A percentile compares a stretch with the other conserved stretches of the same genome.
Conservation (phyloP, 805 yeast species). For the Dipodascus geniculatus region DNA sequence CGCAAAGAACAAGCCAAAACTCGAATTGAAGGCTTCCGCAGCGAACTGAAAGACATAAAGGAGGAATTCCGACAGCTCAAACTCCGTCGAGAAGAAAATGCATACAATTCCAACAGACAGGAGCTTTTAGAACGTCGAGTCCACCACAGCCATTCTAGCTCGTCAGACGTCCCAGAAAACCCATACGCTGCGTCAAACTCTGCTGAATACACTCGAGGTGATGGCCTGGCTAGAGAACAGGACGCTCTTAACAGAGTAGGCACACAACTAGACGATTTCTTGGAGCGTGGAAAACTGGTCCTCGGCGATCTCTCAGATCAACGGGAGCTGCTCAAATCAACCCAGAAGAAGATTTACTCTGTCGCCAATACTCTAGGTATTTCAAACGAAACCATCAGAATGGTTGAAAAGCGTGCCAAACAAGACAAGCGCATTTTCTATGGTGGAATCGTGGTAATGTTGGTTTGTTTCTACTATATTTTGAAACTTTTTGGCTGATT, state of each 20-base stretch:
- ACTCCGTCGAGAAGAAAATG: constrained; percentile 40
- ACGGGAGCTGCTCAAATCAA: constrained; percentile 51
- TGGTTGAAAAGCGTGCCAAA: constrained; percentile 68
- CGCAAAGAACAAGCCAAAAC: constrained; percentile 46
- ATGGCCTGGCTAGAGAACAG: constrained; percentile 62
- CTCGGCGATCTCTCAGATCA: constrained; percentile 81
- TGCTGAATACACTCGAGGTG: constrained; percentile 29
- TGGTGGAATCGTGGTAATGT: constrained; percentile 51
- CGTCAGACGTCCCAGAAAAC: constrained; percentile 20
- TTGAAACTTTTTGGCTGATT: constrained; percentile 47
- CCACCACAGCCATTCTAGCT: constrained; percentile 16
- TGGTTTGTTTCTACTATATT: constrained; percentile 58
- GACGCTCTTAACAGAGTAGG: constrained; percentile 50
- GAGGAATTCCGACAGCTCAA: constrained; percentile 43
- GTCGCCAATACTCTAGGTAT: constrained; percentile 76
- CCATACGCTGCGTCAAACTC: constrained; percentile 16
- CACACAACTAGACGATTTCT: constrained; percentile 74
- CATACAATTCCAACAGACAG: constrained; percentile 36
- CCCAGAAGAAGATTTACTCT: constrained; percentile 53
- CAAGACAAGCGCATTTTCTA: constrained; percentile 84
- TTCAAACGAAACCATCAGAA: constrained; percentile 69
- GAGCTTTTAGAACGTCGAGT: constrained; percentile 46
- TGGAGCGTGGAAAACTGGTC: constrained; percentile 81
- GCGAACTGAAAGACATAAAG: constrained; percentile 31
- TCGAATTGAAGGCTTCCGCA: constrained; percentile 47